Conservation (phyloP, 2,329 filamentous ascomycete species). For the Paecilomyces formosus region DNA sequence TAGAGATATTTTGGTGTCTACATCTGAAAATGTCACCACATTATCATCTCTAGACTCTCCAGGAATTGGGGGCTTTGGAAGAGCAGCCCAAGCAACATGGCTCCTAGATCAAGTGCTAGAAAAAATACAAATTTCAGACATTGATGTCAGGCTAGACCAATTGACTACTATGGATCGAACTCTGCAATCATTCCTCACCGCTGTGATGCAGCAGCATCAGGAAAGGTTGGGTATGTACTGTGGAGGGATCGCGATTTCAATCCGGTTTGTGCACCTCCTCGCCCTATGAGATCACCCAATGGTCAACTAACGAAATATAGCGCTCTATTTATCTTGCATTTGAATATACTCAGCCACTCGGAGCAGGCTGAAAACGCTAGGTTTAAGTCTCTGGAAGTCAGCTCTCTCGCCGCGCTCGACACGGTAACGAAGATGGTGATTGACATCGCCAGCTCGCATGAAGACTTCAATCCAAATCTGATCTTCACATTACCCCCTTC, state of each 20-base stretch:
- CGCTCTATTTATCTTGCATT: constrained; percentile 10
- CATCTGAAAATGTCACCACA: no score
- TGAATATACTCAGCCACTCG: constrained; percentile 6
- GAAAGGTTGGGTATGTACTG: constrained; percentile 6
- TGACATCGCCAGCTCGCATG: constrained; percentile 9
- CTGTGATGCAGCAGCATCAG: constrained; percentile 4
- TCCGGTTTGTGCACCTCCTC: constrained; percentile 6
- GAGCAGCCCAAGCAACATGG: constrained; percentile 13
- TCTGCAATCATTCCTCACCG: constrained; percentile 4
- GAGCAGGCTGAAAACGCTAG: neutral
- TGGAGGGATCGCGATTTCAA: constrained; percentile 6
- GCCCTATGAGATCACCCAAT: no score
- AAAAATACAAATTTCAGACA: constrained; percentile 1
- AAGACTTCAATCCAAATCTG: neutral
- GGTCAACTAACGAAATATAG: constrained; percentile 1
- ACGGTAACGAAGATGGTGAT: constrained; percentile 12
- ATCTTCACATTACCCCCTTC: neutral
- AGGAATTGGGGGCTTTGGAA: constrained; percentile 10
- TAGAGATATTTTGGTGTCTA: neutral
- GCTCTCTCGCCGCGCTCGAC: constrained; percentile 10
- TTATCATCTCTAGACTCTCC: constrained; percentile 2
- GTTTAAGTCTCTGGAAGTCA: constrained; percentile 4
- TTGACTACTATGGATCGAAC: constrained; percentile 5
- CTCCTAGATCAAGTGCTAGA: constrained; percentile 14
- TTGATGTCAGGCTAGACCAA: constrained; percentile 4